Base-by-base conservation (phyloP, 345 rosid species). In the Ceriops tagal region DNA sequence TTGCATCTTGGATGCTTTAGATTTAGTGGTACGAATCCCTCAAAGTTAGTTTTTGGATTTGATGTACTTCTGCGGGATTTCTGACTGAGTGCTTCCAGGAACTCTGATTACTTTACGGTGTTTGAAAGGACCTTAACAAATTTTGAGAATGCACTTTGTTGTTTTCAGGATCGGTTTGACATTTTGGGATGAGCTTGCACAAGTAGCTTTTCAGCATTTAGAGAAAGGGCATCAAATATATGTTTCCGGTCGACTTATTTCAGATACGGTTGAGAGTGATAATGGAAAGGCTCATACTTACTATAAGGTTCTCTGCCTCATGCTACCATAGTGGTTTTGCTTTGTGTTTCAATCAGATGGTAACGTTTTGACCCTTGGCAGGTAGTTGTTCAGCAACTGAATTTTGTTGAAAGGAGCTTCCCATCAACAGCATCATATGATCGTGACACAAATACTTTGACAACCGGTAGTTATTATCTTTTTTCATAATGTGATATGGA, bases 181-280 rank as follows among this genome's bases (percentile, higher is more conserved):
- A 19, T 88, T 88, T 68, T 88, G 92, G 92, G 84, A 86, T 53
- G 88, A 85, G 66, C 60, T 86, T 64, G 90, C 92, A 15, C 78
- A 76, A 34, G 76, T 75, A 79, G 90, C 90, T 22, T 71, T 46
- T 67, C 79, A 77, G 66, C 82, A 88, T 75, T 79, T 88, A 27
- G 73, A 83, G 80, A 85, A 82, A 78, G 90, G 90, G 56, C 78
- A 81, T 5, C 92, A 86, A 68, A 81, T 88, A 63, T 81, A 79
- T 76, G 85, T 88, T 58, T 79, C 87, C 2, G 92, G 92, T 63
- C 84, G 90, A 61, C 70, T 88, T 64, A 64, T 78, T 76, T 73
- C 88, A 3, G 92, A 88, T 62, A 57, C 64, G 5, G 86, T 84
- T 31, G 90, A 82, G 52, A 75, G 63, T 70, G 90, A 75, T 18